These are phyloP conservation scores for Komagataella populi DNA, from an alignment of 805 yeast genomes.

Conservation along the genomic window DNA sequence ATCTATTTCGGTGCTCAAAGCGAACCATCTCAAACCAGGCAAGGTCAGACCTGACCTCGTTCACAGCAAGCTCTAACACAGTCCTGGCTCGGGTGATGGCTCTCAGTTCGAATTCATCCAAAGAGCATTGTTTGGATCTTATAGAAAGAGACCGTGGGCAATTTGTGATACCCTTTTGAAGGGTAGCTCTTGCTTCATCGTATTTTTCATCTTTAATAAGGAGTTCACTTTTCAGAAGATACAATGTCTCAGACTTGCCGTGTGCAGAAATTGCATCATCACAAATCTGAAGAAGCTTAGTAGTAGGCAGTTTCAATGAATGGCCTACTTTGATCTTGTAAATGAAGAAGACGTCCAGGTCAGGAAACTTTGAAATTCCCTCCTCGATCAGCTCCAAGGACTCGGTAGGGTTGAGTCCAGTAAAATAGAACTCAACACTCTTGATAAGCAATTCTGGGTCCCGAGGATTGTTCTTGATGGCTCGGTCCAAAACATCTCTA, in stretches of 20 bases:
- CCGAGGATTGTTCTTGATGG: not conserved
- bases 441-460: not conserved
- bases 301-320: not conserved
- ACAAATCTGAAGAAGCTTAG: not conserved
- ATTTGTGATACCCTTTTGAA: slow-evolving; percentile 31
- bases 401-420: not conserved
- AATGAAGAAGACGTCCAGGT: slow-evolving; percentile 26
- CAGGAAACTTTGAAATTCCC: slow-evolving; percentile 37
- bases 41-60: slow-evolving; percentile 33
- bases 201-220: slow-evolving; percentile 15
- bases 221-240: slow-evolving; percentile 53
- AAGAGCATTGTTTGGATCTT: slow-evolving; percentile 39
- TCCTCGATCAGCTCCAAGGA: slow-evolving; percentile 28
- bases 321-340: not conserved
- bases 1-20: slow-evolving; percentile 40
- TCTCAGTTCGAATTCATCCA: slow-evolving; percentile 28
- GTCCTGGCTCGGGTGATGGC: slow-evolving; percentile 53
- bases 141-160: slow-evolving; percentile 30
- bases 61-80: slow-evolving; percentile 50
- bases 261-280: not conserved
- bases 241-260: slow-evolving; percentile 5
- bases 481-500: not conserved
- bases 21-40: slow-evolving; percentile 46
- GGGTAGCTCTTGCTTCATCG: slow-evolving; percentile 31
- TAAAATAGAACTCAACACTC: not conserved